Evolutionary conservation across 1,284 basidiomycete genomes (phyloP).

Genomic region (Cryptococcus floricola): DNA sequence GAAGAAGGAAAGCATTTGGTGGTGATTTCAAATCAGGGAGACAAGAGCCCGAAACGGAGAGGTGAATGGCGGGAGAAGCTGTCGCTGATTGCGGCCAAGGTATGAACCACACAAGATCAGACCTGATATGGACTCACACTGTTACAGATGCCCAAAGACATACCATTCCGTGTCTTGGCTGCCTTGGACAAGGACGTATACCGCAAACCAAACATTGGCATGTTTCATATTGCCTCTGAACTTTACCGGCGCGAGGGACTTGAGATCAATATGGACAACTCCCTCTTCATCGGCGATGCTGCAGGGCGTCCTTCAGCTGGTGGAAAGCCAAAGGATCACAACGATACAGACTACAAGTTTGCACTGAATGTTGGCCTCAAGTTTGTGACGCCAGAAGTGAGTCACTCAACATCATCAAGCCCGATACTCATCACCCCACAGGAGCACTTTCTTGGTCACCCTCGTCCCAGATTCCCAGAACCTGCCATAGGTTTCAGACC

Average conservation of each 20-base stretch:
- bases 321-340: conserved; percentile 57
- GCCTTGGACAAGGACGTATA: conserved; percentile 63
- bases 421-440: conserved; percentile 6
- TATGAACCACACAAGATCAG: conserved; percentile 45
- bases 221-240: conserved; percentile 70
- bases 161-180: conserved; percentile 77
- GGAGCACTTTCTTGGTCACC: conserved; percentile 65
- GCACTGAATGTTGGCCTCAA: conserved; percentile 68
- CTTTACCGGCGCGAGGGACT: conserved; percentile 60
- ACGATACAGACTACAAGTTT: conserved; percentile 78
- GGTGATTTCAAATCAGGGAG: conserved; percentile 72
- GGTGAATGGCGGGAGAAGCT: conserved; percentile 73
- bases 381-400: conserved; percentile 67
- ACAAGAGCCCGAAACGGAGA: conserved; percentile 50
- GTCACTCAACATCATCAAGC: conserved; percentile 1
- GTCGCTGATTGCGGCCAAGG: conserved; percentile 62
- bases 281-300: conserved; percentile 85
- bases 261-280: conserved; percentile 62
- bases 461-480: conserved; percentile 38
- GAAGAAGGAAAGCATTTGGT: conserved; percentile 70
- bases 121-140: not conserved
- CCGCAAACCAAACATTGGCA: conserved; percentile 85
- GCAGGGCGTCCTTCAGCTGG: conserved; percentile 61
- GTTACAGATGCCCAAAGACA: conserved; percentile 57
- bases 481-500: conserved; percentile 41